These are phyloP conservation scores for Mycena sp. DNA, from an alignment of 1,284 basidiomycete genomes.

Conservation along the genomic window DNA sequence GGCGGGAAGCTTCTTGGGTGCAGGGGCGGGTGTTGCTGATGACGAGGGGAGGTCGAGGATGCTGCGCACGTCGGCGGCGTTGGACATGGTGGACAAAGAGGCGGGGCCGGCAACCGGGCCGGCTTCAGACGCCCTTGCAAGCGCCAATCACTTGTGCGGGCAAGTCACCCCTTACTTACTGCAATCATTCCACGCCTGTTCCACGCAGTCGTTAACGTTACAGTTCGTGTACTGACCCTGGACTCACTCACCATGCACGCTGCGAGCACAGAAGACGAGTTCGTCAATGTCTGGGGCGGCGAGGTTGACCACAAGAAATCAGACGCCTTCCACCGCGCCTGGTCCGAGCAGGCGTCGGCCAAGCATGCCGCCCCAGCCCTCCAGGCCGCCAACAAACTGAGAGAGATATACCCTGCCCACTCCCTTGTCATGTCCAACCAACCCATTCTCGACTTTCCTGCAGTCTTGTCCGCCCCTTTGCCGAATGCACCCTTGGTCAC, in stretches of 20 bases:
- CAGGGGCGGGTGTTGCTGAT: conserved; percentile 50
- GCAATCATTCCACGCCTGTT: no score
- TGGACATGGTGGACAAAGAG: conserved; percentile 54
- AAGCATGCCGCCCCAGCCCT: background rate
- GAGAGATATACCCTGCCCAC: conserved; percentile 67
- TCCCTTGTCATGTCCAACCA: conserved; percentile 64
- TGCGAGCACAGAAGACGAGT: no score
- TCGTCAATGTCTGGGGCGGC: conserved; percentile 54
- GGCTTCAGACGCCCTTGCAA: no score
- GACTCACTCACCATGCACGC: no score
- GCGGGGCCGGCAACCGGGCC: no score
- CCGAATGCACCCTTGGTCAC: conserved; percentile 60
- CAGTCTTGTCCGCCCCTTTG: conserved; percentile 53
- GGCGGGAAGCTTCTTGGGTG: conserved; percentile 51
- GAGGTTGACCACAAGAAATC: conserved; percentile 23
- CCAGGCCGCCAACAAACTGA: conserved; percentile 52
- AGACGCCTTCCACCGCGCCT: conserved; percentile 55
- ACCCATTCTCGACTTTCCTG: conserved; percentile 63
- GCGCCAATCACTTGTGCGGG: no score
- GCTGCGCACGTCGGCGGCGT: conserved; percentile 84
- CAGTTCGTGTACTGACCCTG: no score
- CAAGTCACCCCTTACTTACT: no score
- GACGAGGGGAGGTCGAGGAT: conserved; percentile 72
- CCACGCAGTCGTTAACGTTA: no score
- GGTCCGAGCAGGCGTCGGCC: conserved; percentile 39